phyloP scores from a whole-genome alignment of 2,329 filamentous ascomycete genomes.

The Graphilbum fragrans region DNA sequence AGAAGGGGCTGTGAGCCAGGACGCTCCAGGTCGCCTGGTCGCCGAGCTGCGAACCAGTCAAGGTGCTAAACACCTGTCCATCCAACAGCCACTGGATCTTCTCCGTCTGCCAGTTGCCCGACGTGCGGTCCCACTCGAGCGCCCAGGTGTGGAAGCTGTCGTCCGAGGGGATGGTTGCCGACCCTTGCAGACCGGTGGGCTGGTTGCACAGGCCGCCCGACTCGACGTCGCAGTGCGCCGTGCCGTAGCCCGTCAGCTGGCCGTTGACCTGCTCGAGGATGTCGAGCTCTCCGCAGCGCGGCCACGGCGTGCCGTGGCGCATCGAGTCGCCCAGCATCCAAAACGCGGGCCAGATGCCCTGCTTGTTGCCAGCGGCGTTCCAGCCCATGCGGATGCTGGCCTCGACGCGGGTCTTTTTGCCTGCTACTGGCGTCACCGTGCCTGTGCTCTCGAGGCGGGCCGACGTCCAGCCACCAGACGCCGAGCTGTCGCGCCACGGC shows the following conservation, averaged over 20 bases:
- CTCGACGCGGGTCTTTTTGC: constrained; percentile 33
- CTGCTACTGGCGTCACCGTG: constrained; percentile 30
- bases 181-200: constrained; percentile 27
- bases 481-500: constrained; percentile 27
- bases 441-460: constrained; percentile 38
- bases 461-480: constrained; percentile 36
- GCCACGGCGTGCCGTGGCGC: constrained; percentile 36
- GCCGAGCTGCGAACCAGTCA: constrained; percentile 29
- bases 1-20: constrained; percentile 34
- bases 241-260: constrained; percentile 30
- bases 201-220: constrained; percentile 39
- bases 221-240: constrained; percentile 35
- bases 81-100: constrained; percentile 34
- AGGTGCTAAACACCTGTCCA: constrained; percentile 26
- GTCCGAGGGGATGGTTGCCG: constrained; percentile 22
- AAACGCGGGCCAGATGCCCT: constrained; percentile 48
- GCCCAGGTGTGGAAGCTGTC: constrained; percentile 35
- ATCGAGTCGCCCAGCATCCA: constrained; percentile 42
- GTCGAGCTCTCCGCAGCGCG: constrained; percentile 42
- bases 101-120: constrained; percentile 29
- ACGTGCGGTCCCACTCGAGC: constrained; percentile 33
- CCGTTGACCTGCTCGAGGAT: constrained; percentile 46
- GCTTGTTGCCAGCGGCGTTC: constrained; percentile 24
- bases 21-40: constrained; percentile 30
- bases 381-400: constrained; percentile 33